phyloP scores from a whole-genome alignment of 805 yeast genomes.

The Sugiyamaella marilandica region DNA sequence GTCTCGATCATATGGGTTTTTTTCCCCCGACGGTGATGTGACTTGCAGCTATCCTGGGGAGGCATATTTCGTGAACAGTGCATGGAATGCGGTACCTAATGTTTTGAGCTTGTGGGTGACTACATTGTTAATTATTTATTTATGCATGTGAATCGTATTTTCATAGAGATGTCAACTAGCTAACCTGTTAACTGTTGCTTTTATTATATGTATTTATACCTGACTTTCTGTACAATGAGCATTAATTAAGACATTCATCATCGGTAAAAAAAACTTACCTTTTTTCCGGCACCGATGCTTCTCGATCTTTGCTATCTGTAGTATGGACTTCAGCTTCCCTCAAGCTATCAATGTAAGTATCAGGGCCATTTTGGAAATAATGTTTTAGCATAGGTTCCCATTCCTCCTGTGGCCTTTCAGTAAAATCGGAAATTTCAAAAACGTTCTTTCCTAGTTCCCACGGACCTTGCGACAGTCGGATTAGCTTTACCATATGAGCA shows the following conservation, averaged over 20 bases:
- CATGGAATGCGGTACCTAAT: neutral
- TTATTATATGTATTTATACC: no score
- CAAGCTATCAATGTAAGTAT: neutral
- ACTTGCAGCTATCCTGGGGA: constrained; percentile 37
- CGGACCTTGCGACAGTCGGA: constrained; percentile 70
- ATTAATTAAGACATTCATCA: no score
- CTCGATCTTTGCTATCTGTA: neutral
- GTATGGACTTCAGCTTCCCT: neutral
- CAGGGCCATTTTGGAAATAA: constrained; percentile 12
- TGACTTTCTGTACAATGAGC: no score
- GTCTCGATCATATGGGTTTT: constrained; percentile 27
- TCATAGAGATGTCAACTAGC: no score
- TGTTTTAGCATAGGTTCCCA: constrained; percentile 44
- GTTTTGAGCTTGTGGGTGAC: neutral
- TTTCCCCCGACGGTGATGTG: constrained; percentile 30
- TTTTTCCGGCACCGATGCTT: no score
- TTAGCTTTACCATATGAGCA: constrained; percentile 82
- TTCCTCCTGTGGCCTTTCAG: constrained; percentile 49
- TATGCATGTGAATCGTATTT: neutral
- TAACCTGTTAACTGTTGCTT: no score
- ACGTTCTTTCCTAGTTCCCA: constrained; percentile 73
- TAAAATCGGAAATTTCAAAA: constrained; percentile 63
- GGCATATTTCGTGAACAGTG: constrained; percentile 23
- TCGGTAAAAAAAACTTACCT: no score
- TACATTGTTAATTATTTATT: neutral